Evolutionary conservation across 2,329 filamentous ascomycete genomes (phyloP).

Genomic region (Davidsoniella neocaledoniae): DNA sequence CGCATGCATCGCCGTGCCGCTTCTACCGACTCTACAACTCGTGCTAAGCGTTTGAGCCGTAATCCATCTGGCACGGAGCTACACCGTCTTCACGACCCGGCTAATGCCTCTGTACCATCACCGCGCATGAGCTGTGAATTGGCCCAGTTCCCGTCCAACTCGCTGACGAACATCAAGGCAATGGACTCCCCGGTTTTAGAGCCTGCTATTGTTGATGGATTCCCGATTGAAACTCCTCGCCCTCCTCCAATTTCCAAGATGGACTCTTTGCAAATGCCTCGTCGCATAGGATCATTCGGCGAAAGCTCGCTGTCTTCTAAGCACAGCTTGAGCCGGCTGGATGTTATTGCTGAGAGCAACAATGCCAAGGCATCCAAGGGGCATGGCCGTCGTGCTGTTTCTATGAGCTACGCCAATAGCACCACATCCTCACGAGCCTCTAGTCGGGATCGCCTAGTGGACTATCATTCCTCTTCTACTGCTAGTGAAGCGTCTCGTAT

Average conservation of each 20-base stretch:
- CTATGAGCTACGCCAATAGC: slow-evolving; percentile 3
- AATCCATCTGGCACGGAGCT: slow-evolving; percentile 8
- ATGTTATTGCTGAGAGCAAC: slow-evolving; percentile 6
- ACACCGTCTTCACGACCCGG: not conserved
- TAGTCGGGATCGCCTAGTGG: too few species aligned
- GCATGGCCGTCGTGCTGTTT: slow-evolving; percentile 6
- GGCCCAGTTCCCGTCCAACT: not conserved
- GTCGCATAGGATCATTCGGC: not conserved
- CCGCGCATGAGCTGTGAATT: too few species aligned
- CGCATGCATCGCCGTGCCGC: slow-evolving; percentile 2
- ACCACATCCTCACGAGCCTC: not conserved
- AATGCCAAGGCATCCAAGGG: slow-evolving; percentile 3
- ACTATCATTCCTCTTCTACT: not conserved
- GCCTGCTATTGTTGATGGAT: slow-evolving; percentile 8
- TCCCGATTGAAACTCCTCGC: slow-evolving; percentile 6
- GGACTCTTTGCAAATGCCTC: not conserved
- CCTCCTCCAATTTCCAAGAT: slow-evolving; percentile 9
- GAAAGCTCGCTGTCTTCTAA: slow-evolving; percentile 4
- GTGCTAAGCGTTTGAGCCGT: slow-evolving; percentile 1
- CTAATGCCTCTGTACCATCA: not conserved
- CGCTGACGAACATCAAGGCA: not conserved
- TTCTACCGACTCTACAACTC: slow-evolving; percentile 7
- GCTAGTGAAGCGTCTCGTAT: not conserved
- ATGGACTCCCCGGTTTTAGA: slow-evolving; percentile 5
- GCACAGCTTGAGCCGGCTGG: slow-evolving; percentile 6